Evolutionary conservation across 2,329 filamentous ascomycete species (phyloP).

Genomic region (Hymenoscyphus infarciens): DNA sequence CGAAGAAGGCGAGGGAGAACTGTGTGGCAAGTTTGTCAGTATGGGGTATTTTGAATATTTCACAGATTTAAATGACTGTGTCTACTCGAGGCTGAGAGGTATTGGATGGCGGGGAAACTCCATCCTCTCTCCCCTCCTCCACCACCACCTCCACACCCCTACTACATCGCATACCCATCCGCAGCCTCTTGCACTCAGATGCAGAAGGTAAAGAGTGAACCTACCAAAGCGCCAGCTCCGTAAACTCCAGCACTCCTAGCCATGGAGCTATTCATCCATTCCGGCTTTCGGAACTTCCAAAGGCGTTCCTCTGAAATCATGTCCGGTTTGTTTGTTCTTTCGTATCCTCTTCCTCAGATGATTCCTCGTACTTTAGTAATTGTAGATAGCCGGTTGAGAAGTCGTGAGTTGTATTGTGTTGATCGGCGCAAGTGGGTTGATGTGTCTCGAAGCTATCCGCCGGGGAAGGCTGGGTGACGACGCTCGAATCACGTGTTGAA

Average conservation of each 20-base stretch:
- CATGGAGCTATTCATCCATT: conserved; percentile 63
- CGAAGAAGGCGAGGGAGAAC: conserved; percentile 68
- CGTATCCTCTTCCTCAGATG: neutral
- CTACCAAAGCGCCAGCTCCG: conserved; percentile 57
- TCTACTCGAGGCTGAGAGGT: neutral
- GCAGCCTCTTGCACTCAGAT: neutral
- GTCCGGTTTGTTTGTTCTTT: neutral
- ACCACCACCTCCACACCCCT: neutral
- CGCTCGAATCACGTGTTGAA: neutral
- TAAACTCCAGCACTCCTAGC: conserved; percentile 63
- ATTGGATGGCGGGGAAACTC: neutral
- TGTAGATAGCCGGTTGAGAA: neutral
- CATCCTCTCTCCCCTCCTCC: neutral
- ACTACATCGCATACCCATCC: neutral
- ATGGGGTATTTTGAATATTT: neutral
- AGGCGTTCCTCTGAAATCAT: conserved; percentile 62
- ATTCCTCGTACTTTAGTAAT: no score
- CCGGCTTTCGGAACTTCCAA: conserved; percentile 63
- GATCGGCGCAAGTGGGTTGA: conserved; percentile 3
- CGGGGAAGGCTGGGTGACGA: neutral
- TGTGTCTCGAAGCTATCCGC: conserved; percentile 1
- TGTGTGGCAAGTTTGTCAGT: no score
- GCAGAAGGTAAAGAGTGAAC: conserved; percentile 32
- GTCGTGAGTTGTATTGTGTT: neutral
- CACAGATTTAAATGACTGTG: neutral